Conservation (phyloP, 2,329 filamentous ascomycete species). For the Phyllosticta citribraziliensis region DNA sequence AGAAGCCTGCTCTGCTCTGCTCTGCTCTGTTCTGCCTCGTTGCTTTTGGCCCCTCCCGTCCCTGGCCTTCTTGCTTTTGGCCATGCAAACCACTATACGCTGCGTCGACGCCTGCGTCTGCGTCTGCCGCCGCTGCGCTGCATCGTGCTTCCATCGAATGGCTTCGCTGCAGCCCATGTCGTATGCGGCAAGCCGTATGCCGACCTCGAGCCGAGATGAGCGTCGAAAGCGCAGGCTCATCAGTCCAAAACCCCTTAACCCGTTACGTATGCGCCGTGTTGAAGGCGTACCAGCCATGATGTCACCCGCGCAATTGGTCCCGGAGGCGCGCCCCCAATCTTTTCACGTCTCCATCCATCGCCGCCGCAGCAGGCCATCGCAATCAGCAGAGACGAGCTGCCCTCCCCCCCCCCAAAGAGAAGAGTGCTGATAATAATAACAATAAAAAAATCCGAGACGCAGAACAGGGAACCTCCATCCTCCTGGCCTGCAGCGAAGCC, state of each 20-base stretch:
- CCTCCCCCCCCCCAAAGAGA: too few species aligned
- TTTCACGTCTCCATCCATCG: not conserved
- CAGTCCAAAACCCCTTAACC: not conserved
- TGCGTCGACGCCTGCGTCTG: not conserved
- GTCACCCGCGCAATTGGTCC: not conserved
- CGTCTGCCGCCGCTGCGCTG: not conserved
- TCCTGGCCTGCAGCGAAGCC: slow-evolving; percentile 3
- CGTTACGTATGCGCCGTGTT: not conserved
- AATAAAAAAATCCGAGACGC: not conserved
- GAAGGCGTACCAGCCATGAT: slow-evolving; percentile 4
- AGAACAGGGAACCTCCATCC: not conserved
- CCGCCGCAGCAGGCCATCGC: slow-evolving; percentile 2
- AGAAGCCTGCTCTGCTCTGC: slow-evolving; percentile 2
- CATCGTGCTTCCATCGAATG: not conserved
- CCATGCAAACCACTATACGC: not conserved
- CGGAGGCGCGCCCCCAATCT: not conserved
- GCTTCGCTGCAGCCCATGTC: not conserved
- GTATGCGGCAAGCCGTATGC: not conserved
- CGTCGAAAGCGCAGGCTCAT: not conserved
- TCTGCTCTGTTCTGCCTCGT: not conserved
- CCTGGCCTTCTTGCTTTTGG: not conserved
- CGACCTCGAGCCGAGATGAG: not conserved
- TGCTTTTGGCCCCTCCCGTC: not conserved
- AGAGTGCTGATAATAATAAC: not conserved
- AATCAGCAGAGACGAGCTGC: not conserved